A percentile compares a stretch with the other conserved stretches of the same genome.
phyloP scores from a whole-genome alignment of 768 basidiomycete species.

The Lyophyllum semitale region DNA sequence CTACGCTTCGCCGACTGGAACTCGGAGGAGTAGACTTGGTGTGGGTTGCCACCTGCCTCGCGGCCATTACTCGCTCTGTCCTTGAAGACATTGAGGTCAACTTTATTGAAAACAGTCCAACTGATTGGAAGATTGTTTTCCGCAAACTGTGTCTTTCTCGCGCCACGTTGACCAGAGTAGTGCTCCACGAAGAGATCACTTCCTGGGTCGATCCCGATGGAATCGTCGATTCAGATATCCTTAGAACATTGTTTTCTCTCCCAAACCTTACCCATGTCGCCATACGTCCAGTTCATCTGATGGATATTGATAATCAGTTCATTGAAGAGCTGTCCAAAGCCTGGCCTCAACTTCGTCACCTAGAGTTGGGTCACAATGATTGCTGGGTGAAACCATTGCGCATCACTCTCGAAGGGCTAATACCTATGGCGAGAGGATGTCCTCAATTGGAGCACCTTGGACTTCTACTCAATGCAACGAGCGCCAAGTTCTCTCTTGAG shows the following conservation, averaged over 20 bases:
- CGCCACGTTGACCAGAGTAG: too few relatives aligned
- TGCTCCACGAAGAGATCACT: too few relatives aligned
- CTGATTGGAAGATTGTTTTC: too few relatives aligned
- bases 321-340: not conserved
- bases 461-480: not conserved
- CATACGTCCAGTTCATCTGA: not conserved
- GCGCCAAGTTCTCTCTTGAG: not conserved
- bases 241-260: not conserved
- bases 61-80: too few relatives aligned
- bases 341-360: not conserved
- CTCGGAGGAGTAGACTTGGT: too few relatives aligned
- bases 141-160: too few relatives aligned
- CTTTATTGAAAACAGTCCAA: too few relatives aligned
- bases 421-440: not conserved
- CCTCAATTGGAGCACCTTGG: not conserved
- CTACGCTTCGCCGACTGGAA: too few relatives aligned
- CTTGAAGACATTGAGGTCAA: too few relatives aligned
- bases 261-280: not conserved
- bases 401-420: not conserved
- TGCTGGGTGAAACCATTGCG: not conserved
- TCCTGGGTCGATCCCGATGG: too few relatives aligned
- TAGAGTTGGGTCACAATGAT: not conserved
- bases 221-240: not conserved
- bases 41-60: too few relatives aligned
- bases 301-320: not conserved